Percentiles rank a stretch among this genome's conserved stretches.
phyloP scores from a whole-genome alignment of 257 asterid species.

The Verbascum thapsus region DNA sequence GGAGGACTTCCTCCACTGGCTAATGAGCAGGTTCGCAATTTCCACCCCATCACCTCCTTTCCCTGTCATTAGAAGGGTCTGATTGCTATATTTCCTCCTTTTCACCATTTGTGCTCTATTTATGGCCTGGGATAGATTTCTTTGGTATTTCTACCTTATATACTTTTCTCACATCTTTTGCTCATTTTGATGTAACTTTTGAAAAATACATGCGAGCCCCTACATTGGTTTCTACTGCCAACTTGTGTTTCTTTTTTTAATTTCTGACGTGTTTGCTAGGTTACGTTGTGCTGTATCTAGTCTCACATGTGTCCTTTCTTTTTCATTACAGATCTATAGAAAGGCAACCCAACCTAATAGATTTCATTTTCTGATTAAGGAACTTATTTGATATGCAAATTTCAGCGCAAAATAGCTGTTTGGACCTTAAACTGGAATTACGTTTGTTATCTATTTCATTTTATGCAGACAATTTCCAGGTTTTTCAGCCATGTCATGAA shows the following conservation, averaged over 20 bases:
- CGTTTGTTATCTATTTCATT: slow-evolving; percentile 21
- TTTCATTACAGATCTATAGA: too few relatives aligned
- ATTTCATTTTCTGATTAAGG: too few relatives aligned
- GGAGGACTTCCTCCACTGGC: slow-evolving; percentile 67
- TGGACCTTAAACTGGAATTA: not conserved
- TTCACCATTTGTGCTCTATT: not conserved
- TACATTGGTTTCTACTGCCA: not conserved
- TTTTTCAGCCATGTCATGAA: slow-evolving; percentile 60
- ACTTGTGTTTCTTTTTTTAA: not conserved
- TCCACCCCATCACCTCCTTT: not conserved
- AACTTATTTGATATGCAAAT: not conserved
- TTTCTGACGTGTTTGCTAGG: slow-evolving; percentile 17
- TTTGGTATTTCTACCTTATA: not conserved
- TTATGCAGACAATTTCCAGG: slow-evolving; percentile 46
- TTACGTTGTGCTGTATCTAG: not conserved
- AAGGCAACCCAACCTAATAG: too few relatives aligned
- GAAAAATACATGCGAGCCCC: not conserved
- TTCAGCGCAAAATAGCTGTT: too few relatives aligned
- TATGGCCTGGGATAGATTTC: slow-evolving; percentile 2
- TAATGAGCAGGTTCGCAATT: slow-evolving; percentile 51
- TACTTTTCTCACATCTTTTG: not conserved
- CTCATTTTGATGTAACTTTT: not conserved
- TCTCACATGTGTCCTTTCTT: not conserved
- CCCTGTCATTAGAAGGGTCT: slow-evolving; percentile 16
- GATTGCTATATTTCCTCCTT: slow-evolving; percentile 18